phyloP scores from a whole-genome alignment of 805 yeast species.

The Sungouiella blattae region DNA sequence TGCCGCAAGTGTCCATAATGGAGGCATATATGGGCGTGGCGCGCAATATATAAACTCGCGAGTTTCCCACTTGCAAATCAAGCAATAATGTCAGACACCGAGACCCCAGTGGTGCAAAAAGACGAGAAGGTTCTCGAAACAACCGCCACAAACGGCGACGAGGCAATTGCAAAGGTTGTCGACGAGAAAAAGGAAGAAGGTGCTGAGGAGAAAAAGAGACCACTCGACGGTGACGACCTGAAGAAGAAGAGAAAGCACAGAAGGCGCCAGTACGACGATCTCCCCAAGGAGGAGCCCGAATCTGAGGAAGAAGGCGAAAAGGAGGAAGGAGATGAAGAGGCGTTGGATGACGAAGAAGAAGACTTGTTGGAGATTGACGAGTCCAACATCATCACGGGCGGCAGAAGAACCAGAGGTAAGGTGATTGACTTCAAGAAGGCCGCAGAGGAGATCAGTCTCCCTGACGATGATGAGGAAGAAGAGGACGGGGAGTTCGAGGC shows the following conservation, averaged over 20 bases:
- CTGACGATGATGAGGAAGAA: constrained; percentile 48
- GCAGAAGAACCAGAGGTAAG: constrained; percentile 88
- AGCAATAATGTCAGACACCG: no score
- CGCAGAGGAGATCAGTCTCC: constrained; percentile 58
- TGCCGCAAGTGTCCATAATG: no score
- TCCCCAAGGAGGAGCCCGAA: constrained; percentile 42
- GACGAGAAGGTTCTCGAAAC: constrained; percentile 16
- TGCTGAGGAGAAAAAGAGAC: constrained; percentile 14
- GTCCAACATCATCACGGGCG: constrained; percentile 76
- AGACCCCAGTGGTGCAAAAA: constrained; percentile 11
- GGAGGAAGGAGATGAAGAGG: constrained; percentile 50
- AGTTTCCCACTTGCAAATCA: no score
- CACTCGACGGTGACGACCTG: constrained; percentile 13
- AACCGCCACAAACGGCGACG: constrained; percentile 16
- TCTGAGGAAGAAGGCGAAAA: constrained; percentile 45
- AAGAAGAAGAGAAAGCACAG: constrained; percentile 50
- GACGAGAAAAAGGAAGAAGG: constrained; percentile 5
- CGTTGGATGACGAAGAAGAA: constrained; percentile 71
- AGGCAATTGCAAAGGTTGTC: no score
- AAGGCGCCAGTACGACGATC: constrained; percentile 55
- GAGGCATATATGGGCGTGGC: no score
- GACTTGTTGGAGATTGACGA: constrained; percentile 77
- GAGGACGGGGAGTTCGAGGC: constrained; percentile 54
- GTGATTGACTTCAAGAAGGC: constrained; percentile 83
- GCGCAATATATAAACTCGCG: no score